A percentile compares a stretch with the other conserved stretches of the same genome.
Conservation (phyloP, 257 asterid genomes). For the Jaltomata sinuosa region DNA sequence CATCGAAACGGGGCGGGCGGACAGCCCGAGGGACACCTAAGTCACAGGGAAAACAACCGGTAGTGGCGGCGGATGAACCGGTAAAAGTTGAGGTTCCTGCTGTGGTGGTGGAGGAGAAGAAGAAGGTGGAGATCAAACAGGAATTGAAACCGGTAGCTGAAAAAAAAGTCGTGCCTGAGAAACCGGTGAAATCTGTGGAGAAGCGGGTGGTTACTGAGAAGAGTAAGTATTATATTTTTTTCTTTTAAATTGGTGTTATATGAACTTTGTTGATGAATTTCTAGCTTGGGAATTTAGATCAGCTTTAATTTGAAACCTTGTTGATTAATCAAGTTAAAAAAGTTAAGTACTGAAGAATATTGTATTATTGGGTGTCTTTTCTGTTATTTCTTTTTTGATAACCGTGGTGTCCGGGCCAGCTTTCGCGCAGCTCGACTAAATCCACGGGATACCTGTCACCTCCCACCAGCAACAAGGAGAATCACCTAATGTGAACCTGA, state of each 20-base stretch:
- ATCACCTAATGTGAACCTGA: too few relatives aligned
- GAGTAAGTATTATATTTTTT: conserved; percentile 14
- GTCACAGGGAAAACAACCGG: conserved; percentile 6
- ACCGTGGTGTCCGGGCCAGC: too few relatives aligned
- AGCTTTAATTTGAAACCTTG: neutral
- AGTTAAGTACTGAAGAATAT: neutral
- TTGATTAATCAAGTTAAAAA: neutral
- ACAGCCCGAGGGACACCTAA: conserved; percentile 28
- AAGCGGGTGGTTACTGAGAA: neutral
- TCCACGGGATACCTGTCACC: too few relatives aligned
- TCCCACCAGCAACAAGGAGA: too few relatives aligned
- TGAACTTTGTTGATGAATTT: neutral
- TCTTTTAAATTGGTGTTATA: neutral
- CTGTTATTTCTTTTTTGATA: too few relatives aligned
- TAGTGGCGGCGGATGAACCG: conserved; percentile 15
- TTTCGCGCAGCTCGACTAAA: too few relatives aligned
- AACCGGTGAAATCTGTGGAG: conserved; percentile 6
- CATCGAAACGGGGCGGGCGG: conserved; percentile 52
- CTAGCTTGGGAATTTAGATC: neutral
- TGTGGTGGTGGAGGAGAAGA: conserved; percentile 19
- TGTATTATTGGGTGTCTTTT: neutral
- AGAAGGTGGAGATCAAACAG: conserved; percentile 8
- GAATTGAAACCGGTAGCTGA: conserved; percentile 11
- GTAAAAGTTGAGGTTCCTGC: conserved; percentile 25
- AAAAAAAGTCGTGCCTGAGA: conserved; percentile 11